Evolutionary conservation across 1,139 yeast species (phyloP).

Genomic region (Blastobotrys petasosporus): DNA sequence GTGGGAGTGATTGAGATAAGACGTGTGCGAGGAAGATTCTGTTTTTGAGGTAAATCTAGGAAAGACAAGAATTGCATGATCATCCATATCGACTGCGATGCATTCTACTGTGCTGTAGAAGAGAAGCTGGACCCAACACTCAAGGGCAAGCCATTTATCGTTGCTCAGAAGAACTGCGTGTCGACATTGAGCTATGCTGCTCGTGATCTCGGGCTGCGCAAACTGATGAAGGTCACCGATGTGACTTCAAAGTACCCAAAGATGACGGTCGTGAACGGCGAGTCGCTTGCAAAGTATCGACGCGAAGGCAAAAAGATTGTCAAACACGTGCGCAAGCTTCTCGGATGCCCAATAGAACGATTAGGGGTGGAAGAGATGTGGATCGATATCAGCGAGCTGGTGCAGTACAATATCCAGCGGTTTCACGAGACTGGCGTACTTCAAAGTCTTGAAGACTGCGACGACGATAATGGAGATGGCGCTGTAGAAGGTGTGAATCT

Average conservation of each 20-base stretch:
- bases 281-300: conserved; percentile 31
- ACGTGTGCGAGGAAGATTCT: too few relatives aligned
- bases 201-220: conserved; percentile 31
- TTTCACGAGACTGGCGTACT: conserved; percentile 17
- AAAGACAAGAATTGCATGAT: conserved; percentile 13
- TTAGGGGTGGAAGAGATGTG: conserved; percentile 37
- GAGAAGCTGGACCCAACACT: conserved; percentile 29
- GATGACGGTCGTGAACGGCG: conserved; percentile 34
- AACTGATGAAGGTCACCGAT: conserved; percentile 25
- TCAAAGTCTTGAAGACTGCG: conserved; percentile 7
- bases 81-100: conserved; percentile 33
- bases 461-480: conserved; percentile 12
- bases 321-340: conserved; percentile 24
- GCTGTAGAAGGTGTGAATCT: conserved; percentile 17
- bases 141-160: conserved; percentile 31
- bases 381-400: conserved; percentile 29
- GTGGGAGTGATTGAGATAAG: too few relatives aligned
- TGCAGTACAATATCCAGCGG: conserved; percentile 19
- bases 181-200: conserved; percentile 36
- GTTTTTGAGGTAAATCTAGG: too few relatives aligned
- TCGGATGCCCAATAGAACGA: conserved; percentile 30
- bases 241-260: conserved; percentile 27
- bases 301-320: conserved; percentile 31
- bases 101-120: conserved; percentile 37
- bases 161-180: conserved; percentile 32